phyloP scores from a whole-genome alignment of 2,329 filamentous ascomycete genomes.

The Fusarium coicis region DNA sequence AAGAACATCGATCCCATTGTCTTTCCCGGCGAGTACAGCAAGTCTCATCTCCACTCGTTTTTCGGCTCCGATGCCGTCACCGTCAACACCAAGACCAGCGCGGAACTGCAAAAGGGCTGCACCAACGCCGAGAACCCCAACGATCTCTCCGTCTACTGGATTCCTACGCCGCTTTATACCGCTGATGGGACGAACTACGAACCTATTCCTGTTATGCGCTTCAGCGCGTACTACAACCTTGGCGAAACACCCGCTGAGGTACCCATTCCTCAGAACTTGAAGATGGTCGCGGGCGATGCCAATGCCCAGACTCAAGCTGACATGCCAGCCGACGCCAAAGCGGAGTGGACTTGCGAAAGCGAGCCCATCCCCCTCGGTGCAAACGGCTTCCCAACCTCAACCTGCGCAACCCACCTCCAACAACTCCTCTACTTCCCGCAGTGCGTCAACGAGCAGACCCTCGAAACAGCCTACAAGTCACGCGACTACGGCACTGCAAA shows the following conservation, averaged over 20 bases:
- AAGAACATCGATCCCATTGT: constrained; percentile 51
- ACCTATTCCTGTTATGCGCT: constrained; percentile 49
- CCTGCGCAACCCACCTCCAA: constrained; percentile 34
- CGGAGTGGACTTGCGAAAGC: constrained; percentile 49
- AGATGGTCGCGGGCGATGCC: constrained; percentile 54
- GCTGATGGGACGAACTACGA: constrained; percentile 47
- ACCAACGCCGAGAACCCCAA: constrained; percentile 58
- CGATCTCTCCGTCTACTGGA: constrained; percentile 59
- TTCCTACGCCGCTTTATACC: constrained; percentile 54
- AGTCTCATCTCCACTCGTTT: constrained; percentile 51
- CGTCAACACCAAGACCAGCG: constrained; percentile 44
- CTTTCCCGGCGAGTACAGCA: constrained; percentile 46
- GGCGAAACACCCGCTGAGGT: constrained; percentile 53
- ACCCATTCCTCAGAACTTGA: constrained; percentile 56
- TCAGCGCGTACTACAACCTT: constrained; percentile 59
- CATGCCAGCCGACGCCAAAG: constrained; percentile 43
- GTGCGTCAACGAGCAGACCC: constrained; percentile 38
- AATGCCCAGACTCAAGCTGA: constrained; percentile 20
- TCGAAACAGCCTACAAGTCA: constrained; percentile 37
- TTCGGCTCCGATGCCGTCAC: constrained; percentile 50
- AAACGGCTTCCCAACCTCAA: constrained; percentile 33
- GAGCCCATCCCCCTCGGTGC: constrained; percentile 34
- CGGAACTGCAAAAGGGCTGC: constrained; percentile 55
- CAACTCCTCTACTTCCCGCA: constrained; percentile 41
- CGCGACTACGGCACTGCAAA: constrained; percentile 39